Evolutionary conservation across 2,329 filamentous ascomycete genomes (phyloP), one percentile per base, ranked within the genome.

Genomic region (Talaromyces sp.): DNA sequence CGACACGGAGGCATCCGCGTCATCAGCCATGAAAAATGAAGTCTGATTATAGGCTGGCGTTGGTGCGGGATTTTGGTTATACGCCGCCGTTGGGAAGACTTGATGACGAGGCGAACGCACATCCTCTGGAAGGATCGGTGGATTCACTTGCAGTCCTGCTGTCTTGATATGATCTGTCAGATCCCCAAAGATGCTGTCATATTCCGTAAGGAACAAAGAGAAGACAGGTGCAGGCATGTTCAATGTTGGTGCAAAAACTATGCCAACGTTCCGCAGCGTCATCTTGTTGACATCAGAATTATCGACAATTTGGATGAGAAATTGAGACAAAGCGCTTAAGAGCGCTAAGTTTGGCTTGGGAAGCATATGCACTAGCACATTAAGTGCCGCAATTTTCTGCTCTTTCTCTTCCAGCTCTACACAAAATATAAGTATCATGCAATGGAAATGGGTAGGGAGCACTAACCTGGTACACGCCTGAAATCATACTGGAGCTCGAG

Each of bases 151-250:
- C 36, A 81, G 71, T 64, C 84, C 82, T 22, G 78, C 63, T 67
- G 71, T 57, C 61, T 74, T 66, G 63, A 60, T 36, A 25, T 47
- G 58, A 66, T 88, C 86, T 22, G 69, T 84, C 19, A 85, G 81
- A 53, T 88, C 82, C 22, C 89, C 89, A 71, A 98, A 99, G 55
- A 99, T 93, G 49, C 84, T 85, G 65, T 90, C 84, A 71, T 92
- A 97, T 70, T 98, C 93, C 65, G 95, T 93, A 62, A 99, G 82
- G 75, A 99, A 95, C 74, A 96, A 84, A 3, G 93, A 92, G 73
- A 99, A 97, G 11, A 99, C 89, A 0, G 93, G 93, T 0, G 92
- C 92, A 0, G 95, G 93, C 51, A 99, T 96, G 74, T 98, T 98
- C 59, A 99, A 83, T 0, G 95, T 98, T 0, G 95, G 95, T 17